These are phyloP conservation scores for Pseudogymnoascus sp. DNA, from an alignment of 2,329 filamentous ascomycete species.

Conservation along the genomic window DNA sequence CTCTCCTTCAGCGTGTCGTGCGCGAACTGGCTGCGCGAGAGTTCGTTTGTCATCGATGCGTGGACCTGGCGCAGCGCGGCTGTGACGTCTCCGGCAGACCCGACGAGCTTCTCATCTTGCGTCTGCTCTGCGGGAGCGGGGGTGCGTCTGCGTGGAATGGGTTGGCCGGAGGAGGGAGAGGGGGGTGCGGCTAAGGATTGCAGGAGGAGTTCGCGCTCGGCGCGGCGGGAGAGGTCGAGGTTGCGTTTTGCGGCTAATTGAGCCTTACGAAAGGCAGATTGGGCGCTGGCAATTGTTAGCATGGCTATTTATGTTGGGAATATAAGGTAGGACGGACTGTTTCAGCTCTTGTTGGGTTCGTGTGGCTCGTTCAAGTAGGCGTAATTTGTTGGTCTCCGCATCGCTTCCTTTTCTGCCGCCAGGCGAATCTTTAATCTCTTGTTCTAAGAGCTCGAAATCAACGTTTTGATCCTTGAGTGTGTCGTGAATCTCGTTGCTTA, in stretches of 20 bases:
- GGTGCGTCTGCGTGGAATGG: conserved; percentile 31
- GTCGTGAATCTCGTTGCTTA: conserved; percentile 72
- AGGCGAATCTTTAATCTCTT: conserved; percentile 66
- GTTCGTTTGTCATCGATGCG: conserved; percentile 73
- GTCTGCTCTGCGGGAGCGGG: conserved; percentile 24
- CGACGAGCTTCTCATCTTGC: conserved; percentile 63
- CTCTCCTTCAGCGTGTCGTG: conserved; percentile 81
- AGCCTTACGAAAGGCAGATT: conserved; percentile 69
- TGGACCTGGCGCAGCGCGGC: conserved; percentile 76
- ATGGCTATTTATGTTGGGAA: neutral
- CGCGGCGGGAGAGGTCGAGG: conserved; percentile 62
- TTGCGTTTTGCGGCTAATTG: conserved; percentile 70
- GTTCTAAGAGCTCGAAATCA: conserved; percentile 69
- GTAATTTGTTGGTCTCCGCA: conserved; percentile 52
- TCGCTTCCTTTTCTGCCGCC: conserved; percentile 42
- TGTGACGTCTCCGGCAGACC: conserved; percentile 76
- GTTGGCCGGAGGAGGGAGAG: conserved; percentile 23
- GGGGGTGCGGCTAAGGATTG: conserved; percentile 47
- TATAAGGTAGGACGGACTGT: conserved; percentile 40
- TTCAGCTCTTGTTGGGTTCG: conserved; percentile 63
- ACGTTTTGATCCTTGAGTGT: conserved; percentile 70
- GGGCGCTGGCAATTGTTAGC: conserved; percentile 34
- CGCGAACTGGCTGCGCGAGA: conserved; percentile 80
- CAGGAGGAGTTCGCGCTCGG: conserved; percentile 69
- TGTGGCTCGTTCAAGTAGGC: conserved; percentile 57